Base-by-base conservation (phyloP, 306 rosid species). In the Casuarina cunninghamiana region DNA sequence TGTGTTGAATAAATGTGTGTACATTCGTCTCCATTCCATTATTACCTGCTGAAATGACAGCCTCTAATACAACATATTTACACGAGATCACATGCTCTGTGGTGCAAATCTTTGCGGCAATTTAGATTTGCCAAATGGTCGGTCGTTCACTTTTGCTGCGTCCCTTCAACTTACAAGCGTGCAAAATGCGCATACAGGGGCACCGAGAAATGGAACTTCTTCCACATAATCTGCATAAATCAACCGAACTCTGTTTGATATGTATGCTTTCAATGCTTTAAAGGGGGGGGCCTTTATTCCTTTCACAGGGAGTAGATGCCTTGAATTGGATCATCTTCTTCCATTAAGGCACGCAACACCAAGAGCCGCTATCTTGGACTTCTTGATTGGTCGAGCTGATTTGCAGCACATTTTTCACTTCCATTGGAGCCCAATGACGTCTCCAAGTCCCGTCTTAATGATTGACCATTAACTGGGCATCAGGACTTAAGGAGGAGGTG, bases 321-420 rank as follows among this genome's bases (percentile, higher is more conserved):
- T 70, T 74, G 26, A 68, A 67, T 44, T 61, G 75, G 75, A 70
- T 74, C 63, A 57, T 73, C 49, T 66, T 50, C 74, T 26, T 26
- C 32, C 32, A 26, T 26, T 26, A 26, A 26, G 32, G 32, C 32
- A 26, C 32, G 32, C 32, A 26, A 26, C 32, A 26, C 32, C 32
- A 26, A 26, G 53, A 75, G 81, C 86, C 72, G 86, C 80, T 70
- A 75, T 69, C 69, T 83, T 58, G 44, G 86, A 83, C 67, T 45
- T 11, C 10, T 63, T 76, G 32, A 6, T 41, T 58, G 42, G 71
- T 43, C 50, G 45, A 51, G 15, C 48, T 50, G 26, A 17, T 37
- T 39, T 10, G 26, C 68, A 12, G 3, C 44, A 12, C 37, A 5
- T 13, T 62, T 62, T 61, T 61, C 43, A 80, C 35, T 61, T 17